phyloP scores from a whole-genome alignment of 805 yeast species.

The Pichia paraexigua region DNA sequence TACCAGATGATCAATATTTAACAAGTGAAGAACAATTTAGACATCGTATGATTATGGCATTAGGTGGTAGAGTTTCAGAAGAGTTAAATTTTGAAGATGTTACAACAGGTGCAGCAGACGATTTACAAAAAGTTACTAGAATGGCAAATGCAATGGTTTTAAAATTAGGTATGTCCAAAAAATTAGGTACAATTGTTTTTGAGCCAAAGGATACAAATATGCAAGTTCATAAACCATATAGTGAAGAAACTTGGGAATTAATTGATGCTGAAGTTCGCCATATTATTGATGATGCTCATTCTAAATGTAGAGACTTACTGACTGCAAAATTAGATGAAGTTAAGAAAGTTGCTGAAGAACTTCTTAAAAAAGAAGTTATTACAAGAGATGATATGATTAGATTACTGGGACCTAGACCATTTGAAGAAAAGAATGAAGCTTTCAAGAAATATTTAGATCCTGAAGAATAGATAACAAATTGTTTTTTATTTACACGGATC shows the following conservation, averaged over 20 bases:
- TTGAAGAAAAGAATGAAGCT: constrained; percentile 84
- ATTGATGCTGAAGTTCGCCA: constrained; percentile 81
- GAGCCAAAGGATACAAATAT: constrained; percentile 57
- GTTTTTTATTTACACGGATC: neutral
- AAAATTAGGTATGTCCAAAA: constrained; percentile 81
- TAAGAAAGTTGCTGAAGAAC: constrained; percentile 78
- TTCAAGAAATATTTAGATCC: constrained; percentile 58
- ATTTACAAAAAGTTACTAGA: constrained; percentile 89
- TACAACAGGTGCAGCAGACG: constrained; percentile 94
- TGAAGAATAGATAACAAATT: neutral
- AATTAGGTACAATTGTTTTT: constrained; percentile 77
- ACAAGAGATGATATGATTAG: constrained; percentile 92
- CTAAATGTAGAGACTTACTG: constrained; percentile 59
- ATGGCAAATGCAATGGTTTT: constrained; percentile 94
- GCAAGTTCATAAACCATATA: constrained; percentile 61
- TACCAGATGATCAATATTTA: constrained; percentile 87
- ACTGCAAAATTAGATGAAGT: constrained; percentile 67
- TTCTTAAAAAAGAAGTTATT: constrained; percentile 79
- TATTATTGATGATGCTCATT: constrained; percentile 69
- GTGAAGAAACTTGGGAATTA: constrained; percentile 73
- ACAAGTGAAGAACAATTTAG: constrained; percentile 61
- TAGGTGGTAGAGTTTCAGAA: constrained; percentile 96
- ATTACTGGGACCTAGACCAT: constrained; percentile 84
- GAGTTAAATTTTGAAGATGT: constrained; percentile 88
- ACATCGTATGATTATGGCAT: constrained; percentile 92